Percentiles rank a stretch among this genome's conserved stretches.
Evolutionary conservation across 176 grass and related monocot species (phyloP).

Genomic region (Sorghum bicolor): DNA sequence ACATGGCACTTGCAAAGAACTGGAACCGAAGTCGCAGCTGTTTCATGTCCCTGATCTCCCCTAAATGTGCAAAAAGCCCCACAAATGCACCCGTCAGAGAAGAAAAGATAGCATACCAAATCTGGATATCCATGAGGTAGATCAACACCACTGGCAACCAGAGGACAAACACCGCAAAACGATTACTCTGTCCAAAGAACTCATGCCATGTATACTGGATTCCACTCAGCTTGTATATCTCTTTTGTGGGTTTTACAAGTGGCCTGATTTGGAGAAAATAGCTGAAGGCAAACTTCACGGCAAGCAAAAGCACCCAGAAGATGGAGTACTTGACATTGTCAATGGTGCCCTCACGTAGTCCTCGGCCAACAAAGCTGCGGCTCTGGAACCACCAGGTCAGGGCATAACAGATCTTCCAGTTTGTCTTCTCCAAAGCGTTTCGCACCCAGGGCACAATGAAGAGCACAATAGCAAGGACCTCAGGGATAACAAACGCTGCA

Average conservation of each 20-base stretch:
- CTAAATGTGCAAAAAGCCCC: conserved; percentile 79
- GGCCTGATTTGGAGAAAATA: conserved; percentile 92
- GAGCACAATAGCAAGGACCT: conserved; percentile 58
- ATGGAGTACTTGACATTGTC: conserved; percentile 76
- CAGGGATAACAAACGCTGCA: conserved; percentile 61
- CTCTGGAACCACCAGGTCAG: conserved; percentile 97
- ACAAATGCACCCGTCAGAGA: conserved; percentile 74
- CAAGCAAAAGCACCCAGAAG: conserved; percentile 75
- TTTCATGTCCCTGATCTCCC: conserved; percentile 84
- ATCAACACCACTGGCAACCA: conserved; percentile 91
- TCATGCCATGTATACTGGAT: conserved; percentile 71
- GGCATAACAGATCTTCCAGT: conserved; percentile 78
- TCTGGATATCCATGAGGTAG: conserved; percentile 98
- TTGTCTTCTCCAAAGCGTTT: conserved; percentile 79
- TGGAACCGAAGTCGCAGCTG: conserved; percentile 87
- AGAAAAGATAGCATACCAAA: conserved; percentile 93
- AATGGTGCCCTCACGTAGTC: conserved; percentile 68
- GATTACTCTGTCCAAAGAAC: conserved; percentile 77
- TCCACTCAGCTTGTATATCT: conserved; percentile 47
- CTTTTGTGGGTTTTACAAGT: conserved; percentile 72
- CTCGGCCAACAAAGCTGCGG: conserved; percentile 81
- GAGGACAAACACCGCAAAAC: conserved; percentile 66
- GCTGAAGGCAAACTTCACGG: conserved; percentile 81
- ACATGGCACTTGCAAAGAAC: conserved; percentile 94
- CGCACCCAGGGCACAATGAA: conserved; percentile 85